Evolutionary conservation across 108 stramenopile genomes (phyloP).

Genomic region (Fragilariopsis cylindrus): DNA sequence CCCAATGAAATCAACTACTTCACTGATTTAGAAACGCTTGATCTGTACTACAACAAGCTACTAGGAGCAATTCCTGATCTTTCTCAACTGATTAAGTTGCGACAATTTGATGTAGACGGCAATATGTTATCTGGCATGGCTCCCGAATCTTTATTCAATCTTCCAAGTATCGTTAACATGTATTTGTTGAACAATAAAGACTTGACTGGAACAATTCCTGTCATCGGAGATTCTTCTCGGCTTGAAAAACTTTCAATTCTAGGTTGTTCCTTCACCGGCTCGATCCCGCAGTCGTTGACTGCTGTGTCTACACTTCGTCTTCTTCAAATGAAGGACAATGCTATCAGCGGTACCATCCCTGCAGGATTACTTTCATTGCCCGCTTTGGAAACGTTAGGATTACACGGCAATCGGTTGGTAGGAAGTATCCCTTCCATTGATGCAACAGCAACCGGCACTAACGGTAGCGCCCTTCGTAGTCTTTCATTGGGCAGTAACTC

Average conservation of each 20-base stretch:
- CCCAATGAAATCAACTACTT: slow-evolving; percentile 30
- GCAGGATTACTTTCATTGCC: slow-evolving; percentile 17
- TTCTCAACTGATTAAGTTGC: neutral
- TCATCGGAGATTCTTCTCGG: neutral
- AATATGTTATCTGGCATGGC: neutral
- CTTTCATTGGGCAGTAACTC: slow-evolving; percentile 1
- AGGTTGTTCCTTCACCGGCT: slow-evolving; percentile 28
- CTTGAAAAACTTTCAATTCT: neutral
- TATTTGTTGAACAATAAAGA: slow-evolving; percentile 1
- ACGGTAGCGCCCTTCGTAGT: neutral
- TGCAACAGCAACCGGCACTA: slow-evolving; percentile 19
- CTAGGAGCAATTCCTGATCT: slow-evolving; percentile 54
- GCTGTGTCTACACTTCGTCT: slow-evolving; percentile 33
- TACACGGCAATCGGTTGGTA: slow-evolving; percentile 1
- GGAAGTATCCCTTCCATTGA: neutral
- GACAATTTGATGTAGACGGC: slow-evolving; percentile 6
- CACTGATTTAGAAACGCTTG: slow-evolving; percentile 35
- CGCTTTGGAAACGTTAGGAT: slow-evolving; percentile 1
- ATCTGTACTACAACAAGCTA: slow-evolving; percentile 50
- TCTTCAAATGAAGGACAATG: slow-evolving; percentile 60
- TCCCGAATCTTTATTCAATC: slow-evolving; percentile 34
- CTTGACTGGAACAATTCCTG: slow-evolving; percentile 4
- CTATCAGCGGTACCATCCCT: slow-evolving; percentile 60
- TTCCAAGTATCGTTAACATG: slow-evolving; percentile 30
- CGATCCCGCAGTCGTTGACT: slow-evolving; percentile 31